Evolutionary conservation across 176 grass and related monocot genomes (phyloP).

Genomic region (Oropetium thomaeum): DNA sequence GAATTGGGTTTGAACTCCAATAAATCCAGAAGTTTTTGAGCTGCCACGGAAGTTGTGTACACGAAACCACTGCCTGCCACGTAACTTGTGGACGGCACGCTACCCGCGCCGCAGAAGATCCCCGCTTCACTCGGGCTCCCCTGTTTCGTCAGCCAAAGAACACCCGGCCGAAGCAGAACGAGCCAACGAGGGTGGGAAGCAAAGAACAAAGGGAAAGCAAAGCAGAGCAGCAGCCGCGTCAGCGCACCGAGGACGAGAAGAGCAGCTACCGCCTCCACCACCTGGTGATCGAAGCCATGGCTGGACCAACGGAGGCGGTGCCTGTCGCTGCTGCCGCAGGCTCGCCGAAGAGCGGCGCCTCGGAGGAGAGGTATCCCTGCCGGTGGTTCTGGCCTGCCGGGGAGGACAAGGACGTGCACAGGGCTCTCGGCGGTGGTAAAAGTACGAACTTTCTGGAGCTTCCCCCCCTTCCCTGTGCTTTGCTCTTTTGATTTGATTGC

Average conservation of each 20-base stretch:
- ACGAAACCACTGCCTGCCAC: background rate
- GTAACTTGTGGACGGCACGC: background rate
- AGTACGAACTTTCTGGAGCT: slow-evolving; percentile 32
- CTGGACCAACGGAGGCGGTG: slow-evolving; percentile 33
- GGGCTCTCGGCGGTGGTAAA: slow-evolving; percentile 76
- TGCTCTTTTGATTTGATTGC: background rate
- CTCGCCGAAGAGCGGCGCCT: slow-evolving; percentile 26
- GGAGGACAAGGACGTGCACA: slow-evolving; percentile 67
- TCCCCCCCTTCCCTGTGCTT: background rate
- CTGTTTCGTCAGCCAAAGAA: background rate
- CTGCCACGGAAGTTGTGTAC: too few species aligned
- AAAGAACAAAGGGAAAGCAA: background rate
- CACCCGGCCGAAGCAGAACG: background rate
- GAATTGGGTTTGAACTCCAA: background rate
- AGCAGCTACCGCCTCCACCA: background rate
- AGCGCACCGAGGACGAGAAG: background rate
- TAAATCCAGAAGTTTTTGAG: background rate
- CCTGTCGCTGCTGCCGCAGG: background rate
- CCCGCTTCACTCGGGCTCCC: background rate
- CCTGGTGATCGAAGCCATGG: slow-evolving; percentile 22
- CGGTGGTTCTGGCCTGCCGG: slow-evolving; percentile 54
- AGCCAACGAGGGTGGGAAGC: background rate
- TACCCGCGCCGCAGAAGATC: background rate
- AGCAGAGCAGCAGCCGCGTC: background rate
- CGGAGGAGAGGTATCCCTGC: slow-evolving; percentile 42